Evolutionary conservation across 495 filamentous ascomycete species (phyloP), one percentile per base, ranked within the genome.

Genomic region (Talaromyces trachyspermus): DNA sequence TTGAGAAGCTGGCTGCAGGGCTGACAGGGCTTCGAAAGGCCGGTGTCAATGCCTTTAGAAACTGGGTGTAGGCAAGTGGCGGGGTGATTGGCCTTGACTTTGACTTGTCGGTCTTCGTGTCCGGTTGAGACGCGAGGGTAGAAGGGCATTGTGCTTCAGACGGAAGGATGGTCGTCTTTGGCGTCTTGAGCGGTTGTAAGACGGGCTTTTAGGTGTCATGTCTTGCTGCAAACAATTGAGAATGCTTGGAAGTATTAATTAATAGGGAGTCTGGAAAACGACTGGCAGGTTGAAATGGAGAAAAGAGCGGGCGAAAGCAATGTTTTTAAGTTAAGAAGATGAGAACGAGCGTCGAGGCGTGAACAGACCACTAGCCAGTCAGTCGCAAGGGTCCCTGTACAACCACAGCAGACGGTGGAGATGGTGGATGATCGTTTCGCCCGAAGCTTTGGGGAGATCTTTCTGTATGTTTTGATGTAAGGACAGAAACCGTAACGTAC

Each of bases 81-180:
- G 91, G 90, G n/a, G 85, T 92, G 66, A 97, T 94, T 39, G 90
- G 91, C 2, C 89, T 95, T 56, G 81, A 81, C 26, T 70, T 61
- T 22, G 69, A 54, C 50, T 81, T 75, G 47, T 78, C 73, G 43
- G 69, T 64, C 49, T 77, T 77, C 52, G 79, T 53, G 14, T 49
- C 44, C 71, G 56, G 72, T 50, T 50, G 63, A 64, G 53, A 65
- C 64, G 6, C 74, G 66, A 26, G 43, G n/a, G n/a, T n/a, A 42
- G 46, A 57, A 49, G 26, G 5, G 40, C 48, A 49, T 35, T 76
- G 76, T 14, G 91, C 71, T 62, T 91, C 85, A 12, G 86, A 87
- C 17, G 88, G 88, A 56, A 91, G 88, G 46, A 82, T 84, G 43
- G 79, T 76, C 41, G 80, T 85, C 58, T 80, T 72, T 22, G 88